Base-by-base conservation (phyloP, 805 yeast genomes). In the Wickerhamiella nectarea region DNA sequence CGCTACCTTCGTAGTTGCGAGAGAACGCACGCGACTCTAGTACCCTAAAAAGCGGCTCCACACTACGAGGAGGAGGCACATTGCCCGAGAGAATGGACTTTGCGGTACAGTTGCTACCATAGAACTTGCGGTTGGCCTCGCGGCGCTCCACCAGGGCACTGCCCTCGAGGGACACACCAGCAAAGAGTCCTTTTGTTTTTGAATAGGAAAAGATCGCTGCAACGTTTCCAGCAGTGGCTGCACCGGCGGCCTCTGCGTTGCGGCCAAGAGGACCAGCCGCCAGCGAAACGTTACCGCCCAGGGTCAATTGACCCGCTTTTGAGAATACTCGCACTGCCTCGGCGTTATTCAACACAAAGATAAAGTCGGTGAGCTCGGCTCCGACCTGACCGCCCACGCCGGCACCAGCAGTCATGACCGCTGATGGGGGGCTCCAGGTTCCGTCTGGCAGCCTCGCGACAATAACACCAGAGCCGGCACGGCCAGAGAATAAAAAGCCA, bases 361-460 rank as follows among this genome's bases (percentile, higher is more conserved):
- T 95, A 58, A 89, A 89, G 66, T 89, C 97, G 1, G 98, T 89
- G 56, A 89, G 67, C 60, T 89, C 98, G 7, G 95, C 87, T 34
- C 98, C 98, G 51, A 91, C 75, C 66, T 86, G 93, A 36, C 98
- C 98, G 47, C 98, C 98, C 6, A 91, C 96, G 56, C 98, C 97
- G 3, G 96, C 97, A 54, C 97, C 98, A 3, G 94, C 97, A 18
- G 96, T 83, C 43, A 76, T 79, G 51, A 91, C 80, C 8, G 96
- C 98, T 2, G 94, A 79, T 1, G 98, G 98, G 2, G 96, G 94
- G 11, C 96, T 86, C 98, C 98, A 89, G 0, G 81, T 64, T 0
- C 96, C 97, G 62, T 91, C 97, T 2, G 93, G 93, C 40, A 91
- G 69, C 47, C 96, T 69, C 4, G 96, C 95, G 20, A 89, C 93